phyloP scores from a whole-genome alignment of 2,329 filamentous ascomycete genomes.

The Emergomyces africanus region DNA sequence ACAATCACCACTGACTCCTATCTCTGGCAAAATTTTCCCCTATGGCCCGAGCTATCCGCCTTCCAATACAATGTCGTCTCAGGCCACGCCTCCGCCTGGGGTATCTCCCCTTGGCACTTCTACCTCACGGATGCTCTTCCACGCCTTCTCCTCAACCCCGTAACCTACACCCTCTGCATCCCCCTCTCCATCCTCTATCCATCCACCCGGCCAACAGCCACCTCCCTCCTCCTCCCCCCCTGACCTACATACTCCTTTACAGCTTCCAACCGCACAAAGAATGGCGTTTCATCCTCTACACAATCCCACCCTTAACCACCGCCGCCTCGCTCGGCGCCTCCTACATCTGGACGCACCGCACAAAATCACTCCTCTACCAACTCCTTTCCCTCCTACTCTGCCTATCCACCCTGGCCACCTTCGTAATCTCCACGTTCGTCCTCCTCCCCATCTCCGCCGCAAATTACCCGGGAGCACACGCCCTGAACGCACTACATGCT shows the following conservation, averaged over 20 bases:
- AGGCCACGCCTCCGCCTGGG: constrained; percentile 77
- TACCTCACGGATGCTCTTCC: constrained; percentile 77
- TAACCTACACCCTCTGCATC: constrained; percentile 43
- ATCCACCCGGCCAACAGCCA: constrained; percentile 36
- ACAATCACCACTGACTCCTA: constrained; percentile 76
- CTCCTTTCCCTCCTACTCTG: constrained; percentile 44
- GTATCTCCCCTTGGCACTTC: constrained; percentile 69
- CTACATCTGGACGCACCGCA: constrained; percentile 53
- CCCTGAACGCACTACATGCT: constrained; percentile 41
- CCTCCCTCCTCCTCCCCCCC: constrained; percentile 51
- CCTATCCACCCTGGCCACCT: constrained; percentile 47
- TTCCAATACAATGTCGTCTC: constrained; percentile 87
- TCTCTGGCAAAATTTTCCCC: constrained; percentile 67
- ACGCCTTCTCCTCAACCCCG: constrained; percentile 69
- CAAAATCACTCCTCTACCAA: constrained; percentile 46
- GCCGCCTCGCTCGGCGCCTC: constrained; percentile 61
- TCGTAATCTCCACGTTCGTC: constrained; percentile 51
- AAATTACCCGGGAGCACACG: constrained; percentile 88
- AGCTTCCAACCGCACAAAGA: constrained; percentile 92
- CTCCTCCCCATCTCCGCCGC: constrained; percentile 71
- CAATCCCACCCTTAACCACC: constrained; percentile 66
- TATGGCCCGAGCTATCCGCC: constrained; percentile 83
- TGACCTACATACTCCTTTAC: constrained; percentile 67
- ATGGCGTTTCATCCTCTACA: constrained; percentile 87
- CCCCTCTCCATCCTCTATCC: constrained; percentile 40